Conservation (phyloP, 306 rosid species). For the Cercis canadensis region DNA sequence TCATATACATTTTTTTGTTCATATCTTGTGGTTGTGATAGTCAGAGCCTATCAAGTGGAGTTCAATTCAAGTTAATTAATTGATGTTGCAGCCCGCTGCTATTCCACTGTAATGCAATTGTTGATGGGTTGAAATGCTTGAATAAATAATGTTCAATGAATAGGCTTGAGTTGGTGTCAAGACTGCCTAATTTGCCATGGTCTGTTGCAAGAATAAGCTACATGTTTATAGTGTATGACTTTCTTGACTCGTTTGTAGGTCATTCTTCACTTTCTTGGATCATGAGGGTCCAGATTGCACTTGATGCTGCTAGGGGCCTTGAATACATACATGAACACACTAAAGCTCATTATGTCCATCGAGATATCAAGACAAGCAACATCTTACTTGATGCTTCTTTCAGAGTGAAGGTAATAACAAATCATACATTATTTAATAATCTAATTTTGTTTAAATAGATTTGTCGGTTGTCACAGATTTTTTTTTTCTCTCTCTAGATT, state of each 20-base stretch:
- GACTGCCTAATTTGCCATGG: slow-evolving; percentile 25
- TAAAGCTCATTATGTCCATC: slow-evolving; percentile 89
- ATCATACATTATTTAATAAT: slow-evolving; percentile 16
- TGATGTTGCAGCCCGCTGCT: slow-evolving; percentile 13
- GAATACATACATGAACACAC: slow-evolving; percentile 99
- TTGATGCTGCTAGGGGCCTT: slow-evolving; percentile 96
- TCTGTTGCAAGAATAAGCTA: slow-evolving; percentile 18
- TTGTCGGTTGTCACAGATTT: slow-evolving; percentile 28
- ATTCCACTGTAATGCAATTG: slow-evolving; percentile 17
- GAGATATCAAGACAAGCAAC: slow-evolving; percentile 98
- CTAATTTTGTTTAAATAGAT: slow-evolving; percentile 13
- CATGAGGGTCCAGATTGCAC: slow-evolving; percentile 92
- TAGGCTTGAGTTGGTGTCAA: neutral
- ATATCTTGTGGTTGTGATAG: neutral
- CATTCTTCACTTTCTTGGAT: slow-evolving; percentile 96
- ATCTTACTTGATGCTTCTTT: slow-evolving; percentile 87
- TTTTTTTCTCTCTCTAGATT: slow-evolving; percentile 56
- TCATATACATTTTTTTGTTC: slow-evolving; percentile 1
- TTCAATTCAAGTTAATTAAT: neutral
- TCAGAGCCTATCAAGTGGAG: neutral
- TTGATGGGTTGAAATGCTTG: neutral
- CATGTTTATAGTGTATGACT: slow-evolving; percentile 31
- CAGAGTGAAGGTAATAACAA: slow-evolving; percentile 75
- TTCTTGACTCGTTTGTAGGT: slow-evolving; percentile 54
- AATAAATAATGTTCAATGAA: no score